Base-by-base conservation (phyloP, 768 basidiomycete genomes). In the Coprinopsis marcescibilis region DNA sequence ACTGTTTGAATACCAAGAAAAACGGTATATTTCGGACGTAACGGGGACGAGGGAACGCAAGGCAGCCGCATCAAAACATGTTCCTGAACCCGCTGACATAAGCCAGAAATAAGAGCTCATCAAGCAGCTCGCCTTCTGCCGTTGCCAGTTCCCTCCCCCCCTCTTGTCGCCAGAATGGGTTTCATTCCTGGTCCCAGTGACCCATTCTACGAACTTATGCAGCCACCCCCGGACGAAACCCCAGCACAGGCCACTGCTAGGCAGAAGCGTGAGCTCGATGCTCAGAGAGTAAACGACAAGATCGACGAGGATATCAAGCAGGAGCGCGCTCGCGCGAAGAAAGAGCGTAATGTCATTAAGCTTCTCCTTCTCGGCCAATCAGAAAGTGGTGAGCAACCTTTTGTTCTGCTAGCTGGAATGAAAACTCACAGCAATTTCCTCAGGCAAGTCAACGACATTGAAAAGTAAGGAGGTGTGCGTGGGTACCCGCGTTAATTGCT, bases 391-490 rank as follows among this genome's bases (percentile, higher is more conserved):
- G 51, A 62, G 78, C 65, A 15, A 19, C 44, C 46, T 43, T 42
- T 45, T 42, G 30, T 29, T 39, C 43, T 21, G 34, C 45, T 21
- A 30, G 34, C 21, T 21, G 14, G 46, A 25, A 37, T 43, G 43
- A 11, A 40, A 15, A 37, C 42, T 40, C 21, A 47, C 43, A 46
- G 17, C 21, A 38, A 48, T 40, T 17, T 20, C 11, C 24, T 17
- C 64, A 81, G 83, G 82, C 14, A 84, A 85, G 64, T 83, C 81
- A 2, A 83, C 81, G 1, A 83, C 80, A 2, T 70, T 83, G 34
- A 82, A 83, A 65, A 82, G 80, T 80, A 54, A 19, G 73, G 62
- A 4, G 35, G 15, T 35, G n/a, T 52, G 14, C 5, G 17, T 21
- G 17, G 33, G 7, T 40, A 32, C n/a, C 30, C 10, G 30, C 30